Conservation (phyloP, 2,329 filamentous ascomycete species). For the Coleophoma crateriformis region DNA sequence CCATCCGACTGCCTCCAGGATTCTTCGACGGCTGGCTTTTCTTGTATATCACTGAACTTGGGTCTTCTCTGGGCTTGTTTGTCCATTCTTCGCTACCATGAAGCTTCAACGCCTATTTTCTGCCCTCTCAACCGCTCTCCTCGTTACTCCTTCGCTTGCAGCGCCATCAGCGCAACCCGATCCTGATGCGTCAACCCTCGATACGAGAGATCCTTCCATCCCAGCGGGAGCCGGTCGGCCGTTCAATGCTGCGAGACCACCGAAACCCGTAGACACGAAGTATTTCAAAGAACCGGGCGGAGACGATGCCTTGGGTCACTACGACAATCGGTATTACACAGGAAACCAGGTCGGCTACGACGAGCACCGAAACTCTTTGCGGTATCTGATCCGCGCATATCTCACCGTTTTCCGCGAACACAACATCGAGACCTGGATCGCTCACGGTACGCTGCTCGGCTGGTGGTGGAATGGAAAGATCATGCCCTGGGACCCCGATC, state of each 20-base stretch:
- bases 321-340: conserved; percentile 67
- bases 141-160: conserved; percentile 4
- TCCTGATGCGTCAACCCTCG: neutral
- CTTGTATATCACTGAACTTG: no score
- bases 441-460: conserved; percentile 76
- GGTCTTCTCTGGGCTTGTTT: no score
- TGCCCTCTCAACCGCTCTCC: conserved; percentile 2
- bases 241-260: no score
- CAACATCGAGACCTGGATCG: conserved; percentile 77
- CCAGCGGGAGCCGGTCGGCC: no score
- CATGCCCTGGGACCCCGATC: conserved; percentile 80
- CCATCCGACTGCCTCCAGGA: no score
- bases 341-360: conserved; percentile 55
- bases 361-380: conserved; percentile 59
- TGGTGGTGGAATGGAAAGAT: conserved; percentile 85
- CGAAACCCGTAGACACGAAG: conserved; percentile 12
- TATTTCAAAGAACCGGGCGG: conserved; percentile 50
- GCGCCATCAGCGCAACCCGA: neutral
- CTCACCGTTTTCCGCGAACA: conserved; percentile 58
- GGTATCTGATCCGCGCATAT: conserved; percentile 69
- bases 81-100: conserved; percentile 5
- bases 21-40: no score
- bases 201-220: neutral
- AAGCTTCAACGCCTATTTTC: conserved; percentile 8
- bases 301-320: conserved; percentile 60